A percentile compares a stretch with the other conserved stretches of the same genome.
phyloP scores from a whole-genome alignment of 768 basidiomycete species.

The Kwoniella shandongensis region DNA sequence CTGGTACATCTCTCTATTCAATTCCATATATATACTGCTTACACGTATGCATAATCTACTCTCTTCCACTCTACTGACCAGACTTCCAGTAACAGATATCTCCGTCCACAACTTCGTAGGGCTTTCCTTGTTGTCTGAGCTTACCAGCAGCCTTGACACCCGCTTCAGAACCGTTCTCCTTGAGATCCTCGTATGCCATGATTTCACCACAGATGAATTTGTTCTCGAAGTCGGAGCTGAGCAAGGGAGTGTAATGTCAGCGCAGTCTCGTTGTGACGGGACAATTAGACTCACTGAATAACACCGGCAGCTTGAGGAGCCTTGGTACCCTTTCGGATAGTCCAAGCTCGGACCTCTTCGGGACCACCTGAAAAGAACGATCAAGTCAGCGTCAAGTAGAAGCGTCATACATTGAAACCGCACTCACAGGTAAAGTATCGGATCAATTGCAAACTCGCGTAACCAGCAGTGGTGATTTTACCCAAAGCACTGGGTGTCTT shows the following conservation, averaged over 20 bases:
- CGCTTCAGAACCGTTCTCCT: constrained; percentile 83
- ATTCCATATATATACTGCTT: no score
- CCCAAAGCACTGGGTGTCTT: constrained; percentile 64
- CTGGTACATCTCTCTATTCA: no score
- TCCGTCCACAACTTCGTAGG: constrained; percentile 58
- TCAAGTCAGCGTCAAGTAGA: neutral
- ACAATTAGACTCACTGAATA: constrained; percentile 80
- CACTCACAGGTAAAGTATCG: constrained; percentile 63
- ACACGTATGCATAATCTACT: no score
- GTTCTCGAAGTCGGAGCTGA: constrained; percentile 91
- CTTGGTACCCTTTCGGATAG: constrained; percentile 86
- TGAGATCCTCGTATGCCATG: constrained; percentile 85
- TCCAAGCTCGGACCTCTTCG: constrained; percentile 97
- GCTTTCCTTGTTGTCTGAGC: constrained; percentile 92
- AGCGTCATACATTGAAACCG: neutral
- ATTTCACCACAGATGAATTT: constrained; percentile 98
- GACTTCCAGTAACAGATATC: constrained; percentile 52
- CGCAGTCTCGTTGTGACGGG: constrained; percentile 3
- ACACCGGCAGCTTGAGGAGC: constrained; percentile 98
- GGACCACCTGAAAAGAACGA: constrained; percentile 61
- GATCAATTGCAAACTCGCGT: constrained; percentile 73
- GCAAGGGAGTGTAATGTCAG: neutral
- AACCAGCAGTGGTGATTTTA: constrained; percentile 95
- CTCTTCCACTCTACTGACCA: constrained; percentile 24
- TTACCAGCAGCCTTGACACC: constrained; percentile 93